phyloP scores from a whole-genome alignment of 345 rosid species.

The Eucalyptus pumila region DNA sequence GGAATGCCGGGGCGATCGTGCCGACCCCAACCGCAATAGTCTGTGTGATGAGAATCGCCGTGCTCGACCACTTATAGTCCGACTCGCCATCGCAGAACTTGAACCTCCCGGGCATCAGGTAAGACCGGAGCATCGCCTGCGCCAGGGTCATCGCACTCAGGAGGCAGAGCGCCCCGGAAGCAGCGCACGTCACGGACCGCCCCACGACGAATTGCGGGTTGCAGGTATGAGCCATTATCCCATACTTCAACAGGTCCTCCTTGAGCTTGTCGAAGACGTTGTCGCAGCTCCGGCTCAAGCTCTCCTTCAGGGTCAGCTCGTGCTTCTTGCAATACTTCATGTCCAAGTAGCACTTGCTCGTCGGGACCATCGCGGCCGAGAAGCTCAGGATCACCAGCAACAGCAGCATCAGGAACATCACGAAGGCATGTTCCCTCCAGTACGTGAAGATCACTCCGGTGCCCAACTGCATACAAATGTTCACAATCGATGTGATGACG shows the following conservation, averaged over 20 bases:
- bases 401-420: constrained; percentile 46
- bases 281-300: constrained; percentile 13
- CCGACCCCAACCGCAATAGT: constrained; percentile 51
- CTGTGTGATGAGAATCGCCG: constrained; percentile 43
- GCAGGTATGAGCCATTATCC: constrained; percentile 92
- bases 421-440: constrained; percentile 44
- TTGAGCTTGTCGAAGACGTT: constrained; percentile 25
- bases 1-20: constrained; percentile 49
- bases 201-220: constrained; percentile 82
- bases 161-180: constrained; percentile 77
- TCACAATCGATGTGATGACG: constrained; percentile 56
- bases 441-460: constrained; percentile 62
- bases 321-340: constrained; percentile 44
- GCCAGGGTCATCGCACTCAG: constrained; percentile 39
- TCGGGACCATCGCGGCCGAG: constrained; percentile 45
- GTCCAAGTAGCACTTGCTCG: constrained; percentile 39
- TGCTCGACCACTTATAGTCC: constrained; percentile 75
- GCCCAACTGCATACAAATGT: constrained; percentile 63
- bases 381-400: constrained; percentile 44
- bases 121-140: constrained; percentile 56
- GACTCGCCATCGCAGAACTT: constrained; percentile 59
- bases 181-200: constrained; percentile 69
- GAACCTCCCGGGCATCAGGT: constrained; percentile 37
- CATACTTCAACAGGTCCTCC: constrained; percentile 44
- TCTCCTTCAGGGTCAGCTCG: constrained; percentile 41